Conservation (phyloP, 345 rosid genomes). For the Salix koriyanagi region DNA sequence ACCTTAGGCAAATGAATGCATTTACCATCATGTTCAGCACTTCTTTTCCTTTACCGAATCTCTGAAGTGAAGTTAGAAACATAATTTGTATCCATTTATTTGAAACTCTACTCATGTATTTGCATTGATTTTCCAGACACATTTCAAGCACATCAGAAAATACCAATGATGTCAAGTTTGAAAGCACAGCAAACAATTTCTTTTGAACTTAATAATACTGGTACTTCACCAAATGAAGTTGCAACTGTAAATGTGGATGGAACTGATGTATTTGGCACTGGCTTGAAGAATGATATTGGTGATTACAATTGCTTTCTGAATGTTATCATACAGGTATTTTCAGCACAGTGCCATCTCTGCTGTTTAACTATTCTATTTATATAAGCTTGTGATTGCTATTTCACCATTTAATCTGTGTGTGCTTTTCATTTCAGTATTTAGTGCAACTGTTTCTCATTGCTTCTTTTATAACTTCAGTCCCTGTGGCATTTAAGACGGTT, state of each 20-base stretch:
- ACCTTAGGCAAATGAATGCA: background rate
- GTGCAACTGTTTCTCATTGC: background rate
- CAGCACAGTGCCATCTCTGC: background rate
- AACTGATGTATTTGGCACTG: slow-evolving; percentile 60
- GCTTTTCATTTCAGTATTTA: background rate
- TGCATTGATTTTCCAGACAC: slow-evolving; percentile 43
- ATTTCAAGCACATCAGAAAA: slow-evolving; percentile 51
- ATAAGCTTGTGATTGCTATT: background rate
- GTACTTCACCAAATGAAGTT: slow-evolving; percentile 32
- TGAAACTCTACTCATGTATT: slow-evolving; percentile 11
- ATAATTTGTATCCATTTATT: background rate
- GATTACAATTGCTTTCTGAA: slow-evolving; percentile 97
- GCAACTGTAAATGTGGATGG: slow-evolving; percentile 27
- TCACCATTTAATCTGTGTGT: background rate
- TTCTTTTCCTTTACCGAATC: background rate
- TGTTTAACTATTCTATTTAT: background rate
- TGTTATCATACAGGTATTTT: slow-evolving; percentile 86
- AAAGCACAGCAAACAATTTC: slow-evolving; percentile 23
- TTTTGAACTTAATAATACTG: slow-evolving; percentile 29
- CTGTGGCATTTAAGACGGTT: slow-evolving; percentile 87
- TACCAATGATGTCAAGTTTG: slow-evolving; percentile 35
- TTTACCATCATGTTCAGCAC: background rate
- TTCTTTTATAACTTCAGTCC: slow-evolving; percentile 50
- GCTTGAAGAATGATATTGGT: slow-evolving; percentile 90
- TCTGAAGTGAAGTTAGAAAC: background rate